Evolutionary conservation across 1,284 basidiomycete species (phyloP).

Genomic region (Cystobasidium sp.): DNA sequence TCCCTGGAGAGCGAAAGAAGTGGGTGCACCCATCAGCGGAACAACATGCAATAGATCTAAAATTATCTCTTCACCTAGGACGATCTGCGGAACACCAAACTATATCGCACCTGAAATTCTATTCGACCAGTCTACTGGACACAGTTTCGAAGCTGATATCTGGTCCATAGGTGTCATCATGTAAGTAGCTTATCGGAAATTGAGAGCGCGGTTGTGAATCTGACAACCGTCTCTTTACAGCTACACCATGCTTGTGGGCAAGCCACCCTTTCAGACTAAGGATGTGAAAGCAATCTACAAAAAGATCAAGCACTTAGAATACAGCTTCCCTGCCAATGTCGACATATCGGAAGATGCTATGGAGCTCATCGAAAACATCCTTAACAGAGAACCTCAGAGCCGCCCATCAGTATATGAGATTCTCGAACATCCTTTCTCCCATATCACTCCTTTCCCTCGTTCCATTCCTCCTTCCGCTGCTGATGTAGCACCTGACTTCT

Average conservation of each 20-base stretch:
- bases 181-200: slow-evolving; percentile 52
- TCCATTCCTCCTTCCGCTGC: slow-evolving; percentile 66
- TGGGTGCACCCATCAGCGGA: slow-evolving; percentile 50
- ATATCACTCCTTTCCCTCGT: slow-evolving; percentile 75
- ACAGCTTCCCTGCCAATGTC: slow-evolving; percentile 84
- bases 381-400: slow-evolving; percentile 76
- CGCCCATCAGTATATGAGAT: slow-evolving; percentile 86
- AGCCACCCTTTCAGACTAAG: slow-evolving; percentile 96
- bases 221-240: slow-evolving; percentile 46
- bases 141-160: slow-evolving; percentile 97
- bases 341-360: slow-evolving; percentile 73
- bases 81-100: slow-evolving; percentile 97
- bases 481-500: slow-evolving; percentile 37
- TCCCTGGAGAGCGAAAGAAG: slow-evolving; percentile 94
- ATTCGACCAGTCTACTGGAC: slow-evolving; percentile 92
- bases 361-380: slow-evolving; percentile 80
- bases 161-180: slow-evolving; percentile 98
- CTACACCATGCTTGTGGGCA: slow-evolving; percentile 90
- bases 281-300: slow-evolving; percentile 95
- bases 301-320: slow-evolving; percentile 90
- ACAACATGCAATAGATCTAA: background rate
- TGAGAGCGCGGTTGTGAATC: background rate
- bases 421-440: slow-evolving; percentile 83
- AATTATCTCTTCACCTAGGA: slow-evolving; percentile 59
- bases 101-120: slow-evolving; percentile 98